phyloP scores from a whole-genome alignment of 371 early-diverging fungal species.

The Astathelohania contejeani region DNA sequence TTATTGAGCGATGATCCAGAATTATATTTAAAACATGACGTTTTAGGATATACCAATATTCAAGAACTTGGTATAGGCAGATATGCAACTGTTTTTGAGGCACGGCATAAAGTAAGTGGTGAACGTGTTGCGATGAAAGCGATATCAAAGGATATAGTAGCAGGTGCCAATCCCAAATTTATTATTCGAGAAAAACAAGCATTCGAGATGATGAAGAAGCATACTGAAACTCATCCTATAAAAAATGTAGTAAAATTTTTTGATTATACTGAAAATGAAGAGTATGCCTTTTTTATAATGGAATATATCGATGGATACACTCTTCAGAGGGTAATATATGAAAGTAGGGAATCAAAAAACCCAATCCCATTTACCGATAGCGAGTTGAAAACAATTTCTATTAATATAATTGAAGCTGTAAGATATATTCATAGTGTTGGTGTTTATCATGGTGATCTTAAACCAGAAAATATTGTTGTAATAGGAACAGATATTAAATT shows the following conservation, averaged over 20 bases:
- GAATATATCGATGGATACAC: constrained; percentile 1
- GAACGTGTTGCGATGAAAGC: constrained; percentile 1
- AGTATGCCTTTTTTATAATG: constrained; percentile 1
- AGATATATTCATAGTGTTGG: too few relatives aligned
- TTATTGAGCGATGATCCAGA: too few relatives aligned
- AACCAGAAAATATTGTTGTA: too few relatives aligned
- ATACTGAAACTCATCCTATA: background rate
- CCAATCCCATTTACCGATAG: background rate
- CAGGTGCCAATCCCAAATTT: background rate
- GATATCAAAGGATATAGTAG: background rate
- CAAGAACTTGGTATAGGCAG: too few relatives aligned
- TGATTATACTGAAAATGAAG: background rate
- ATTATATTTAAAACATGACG: too few relatives aligned
- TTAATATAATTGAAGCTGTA: constrained; percentile 19
- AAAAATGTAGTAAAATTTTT: constrained; percentile 2
- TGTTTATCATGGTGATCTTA: too few relatives aligned
- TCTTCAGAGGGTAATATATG: background rate
- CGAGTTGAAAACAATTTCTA: too few relatives aligned
- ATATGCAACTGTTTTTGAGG: constrained; percentile 1
- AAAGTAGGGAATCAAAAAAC: background rate
- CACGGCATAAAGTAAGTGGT: background rate
- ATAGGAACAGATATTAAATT: constrained; percentile 2
- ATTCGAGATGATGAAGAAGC: constrained; percentile 1
- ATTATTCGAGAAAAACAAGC: background rate
- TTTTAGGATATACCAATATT: too few relatives aligned